Base-by-base conservation (phyloP, 768 basidiomycete species). In the Suillus clintonianus region DNA sequence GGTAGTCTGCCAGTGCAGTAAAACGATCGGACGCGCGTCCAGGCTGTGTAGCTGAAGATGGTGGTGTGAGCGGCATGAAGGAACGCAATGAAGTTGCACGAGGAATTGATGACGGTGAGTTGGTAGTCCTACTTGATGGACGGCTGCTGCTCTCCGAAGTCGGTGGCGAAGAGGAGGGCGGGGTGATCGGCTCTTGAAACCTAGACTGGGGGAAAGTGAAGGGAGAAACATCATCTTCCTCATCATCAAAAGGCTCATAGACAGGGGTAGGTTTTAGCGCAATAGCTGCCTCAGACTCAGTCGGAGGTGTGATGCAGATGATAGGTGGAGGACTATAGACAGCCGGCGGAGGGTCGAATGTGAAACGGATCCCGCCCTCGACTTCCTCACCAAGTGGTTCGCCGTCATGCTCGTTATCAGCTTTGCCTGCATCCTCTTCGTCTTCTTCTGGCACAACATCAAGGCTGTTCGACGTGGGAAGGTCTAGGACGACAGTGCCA, bases 311-410 rank as follows among this genome's bases (percentile, higher is more conserved):
- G 42, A 68, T 62, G 39, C 43, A 43, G 11, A 70, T 70, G 53
- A 69, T 67, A 22, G 74, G 70, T 41, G 76, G 70, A 11, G 77
- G 70, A n/a, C 75, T 71, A 66, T 62, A 66, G 63, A 69, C 67
- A 48, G 68, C 65, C 47, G 73, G 76, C n/a, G 91, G 88, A 22
- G 87, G 84, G 4, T 85, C 86, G 65, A 92, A 91, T 4, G 83
- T 89, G 68, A 92, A 91, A 65, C 83, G 86, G 71, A 93, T 90
- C 6, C 91, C 91, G 36, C 87, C 82, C 57, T 83, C 85, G 48
- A 85, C 84, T 62, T 72, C 75, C 64, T 89, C 85, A 36, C 87
- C 88, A 61, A 86, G 80, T 67, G 86, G 82, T 48, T 85, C 82
- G 24, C 81, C 81, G 15, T 83, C 82, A 30, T 79, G 79, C 15